These are phyloP conservation scores for Melanopsichium pennsylvanicum DNA, from an alignment of 1,284 basidiomycete species.

Conservation along the genomic window DNA sequence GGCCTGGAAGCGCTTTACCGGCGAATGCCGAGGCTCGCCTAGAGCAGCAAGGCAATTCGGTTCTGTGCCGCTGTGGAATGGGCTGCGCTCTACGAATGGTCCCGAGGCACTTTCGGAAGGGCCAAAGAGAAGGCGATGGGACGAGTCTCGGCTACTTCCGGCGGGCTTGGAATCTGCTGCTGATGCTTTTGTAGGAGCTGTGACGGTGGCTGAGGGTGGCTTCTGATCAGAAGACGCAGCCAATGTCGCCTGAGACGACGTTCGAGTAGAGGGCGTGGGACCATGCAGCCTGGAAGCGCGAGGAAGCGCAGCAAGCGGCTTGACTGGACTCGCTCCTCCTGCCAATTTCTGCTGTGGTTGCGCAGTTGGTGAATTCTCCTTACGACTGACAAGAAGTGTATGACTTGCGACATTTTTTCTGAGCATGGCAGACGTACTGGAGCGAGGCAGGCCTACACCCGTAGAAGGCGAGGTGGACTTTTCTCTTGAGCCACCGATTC, in stretches of 20 bases:
- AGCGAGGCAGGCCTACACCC: slow-evolving; percentile 23
- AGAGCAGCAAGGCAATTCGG: slow-evolving; percentile 30
- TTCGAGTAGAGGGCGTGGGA: slow-evolving; percentile 2
- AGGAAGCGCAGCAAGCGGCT: slow-evolving; percentile 11
- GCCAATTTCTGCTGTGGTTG: background rate
- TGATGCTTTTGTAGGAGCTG: background rate
- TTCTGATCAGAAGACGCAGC: background rate
- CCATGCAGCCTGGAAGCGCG: slow-evolving; percentile 15
- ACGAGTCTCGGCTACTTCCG: slow-evolving; percentile 4
- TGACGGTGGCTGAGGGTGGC: background rate
- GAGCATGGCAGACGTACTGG: slow-evolving; percentile 6
- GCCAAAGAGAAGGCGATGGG: slow-evolving; percentile 25
- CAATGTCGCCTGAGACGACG: slow-evolving; percentile 6
- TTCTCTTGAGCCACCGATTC: slow-evolving; percentile 5
- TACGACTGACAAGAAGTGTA: slow-evolving; percentile 20
- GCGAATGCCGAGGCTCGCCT: slow-evolving; percentile 39
- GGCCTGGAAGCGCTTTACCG: slow-evolving; percentile 37
- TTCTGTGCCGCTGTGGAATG: slow-evolving; percentile 14
- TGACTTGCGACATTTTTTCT: background rate
- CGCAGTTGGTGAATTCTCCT: slow-evolving; percentile 20
- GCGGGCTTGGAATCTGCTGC: background rate
- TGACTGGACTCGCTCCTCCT: slow-evolving; percentile 20
- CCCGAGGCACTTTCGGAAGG: slow-evolving; percentile 1
- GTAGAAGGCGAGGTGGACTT: slow-evolving; percentile 15
- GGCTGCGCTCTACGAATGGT: slow-evolving; percentile 5